Percentiles rank a stretch among this genome's conserved stretches.
Conservation (phyloP, 352 stramenopile species). For the Phytophthora sojae region DNA sequence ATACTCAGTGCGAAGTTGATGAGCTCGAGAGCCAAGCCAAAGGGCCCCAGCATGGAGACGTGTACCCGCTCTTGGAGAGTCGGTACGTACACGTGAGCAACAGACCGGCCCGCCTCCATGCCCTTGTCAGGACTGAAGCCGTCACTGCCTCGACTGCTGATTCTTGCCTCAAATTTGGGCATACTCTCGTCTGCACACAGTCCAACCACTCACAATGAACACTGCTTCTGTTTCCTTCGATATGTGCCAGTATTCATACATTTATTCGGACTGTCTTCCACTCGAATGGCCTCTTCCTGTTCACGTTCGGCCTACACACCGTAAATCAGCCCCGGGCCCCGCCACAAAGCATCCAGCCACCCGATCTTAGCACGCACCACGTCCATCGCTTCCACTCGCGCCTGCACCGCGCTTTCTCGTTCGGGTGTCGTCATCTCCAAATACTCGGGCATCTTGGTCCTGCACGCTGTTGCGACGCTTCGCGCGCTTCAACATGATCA, state of each 20-base stretch:
- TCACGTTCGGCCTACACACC: constrained; percentile 7
- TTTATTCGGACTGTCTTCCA: constrained; percentile 29
- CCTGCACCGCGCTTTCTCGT: background rate
- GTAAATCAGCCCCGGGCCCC: background rate
- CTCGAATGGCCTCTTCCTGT: constrained; percentile 25
- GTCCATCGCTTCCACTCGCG: background rate
- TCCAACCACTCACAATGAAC: background rate
- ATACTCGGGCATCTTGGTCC: constrained; percentile 38
- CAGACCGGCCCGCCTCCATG: constrained; percentile 24
- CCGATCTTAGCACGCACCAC: constrained; percentile 1
- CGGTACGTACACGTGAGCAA: constrained; percentile 55
- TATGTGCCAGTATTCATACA: constrained; percentile 6
- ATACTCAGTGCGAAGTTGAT: constrained; percentile 68
- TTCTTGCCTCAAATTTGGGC: constrained; percentile 17
- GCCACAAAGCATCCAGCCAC: background rate
- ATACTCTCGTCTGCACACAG: constrained; percentile 15
- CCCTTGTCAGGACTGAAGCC: constrained; percentile 11
- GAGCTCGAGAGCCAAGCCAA: constrained; percentile 60
- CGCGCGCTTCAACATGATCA: constrained; percentile 25
- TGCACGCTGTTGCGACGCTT: constrained; percentile 10
- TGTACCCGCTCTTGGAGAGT: constrained; percentile 53
- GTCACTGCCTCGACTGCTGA: constrained; percentile 2
- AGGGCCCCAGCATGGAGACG: constrained; percentile 39
- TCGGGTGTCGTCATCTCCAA: constrained; percentile 36
- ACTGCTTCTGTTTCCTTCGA: background rate